These are phyloP conservation scores for Trifolium fragiferum DNA, from an alignment of 306 rosid genomes.

Conservation along the genomic window DNA sequence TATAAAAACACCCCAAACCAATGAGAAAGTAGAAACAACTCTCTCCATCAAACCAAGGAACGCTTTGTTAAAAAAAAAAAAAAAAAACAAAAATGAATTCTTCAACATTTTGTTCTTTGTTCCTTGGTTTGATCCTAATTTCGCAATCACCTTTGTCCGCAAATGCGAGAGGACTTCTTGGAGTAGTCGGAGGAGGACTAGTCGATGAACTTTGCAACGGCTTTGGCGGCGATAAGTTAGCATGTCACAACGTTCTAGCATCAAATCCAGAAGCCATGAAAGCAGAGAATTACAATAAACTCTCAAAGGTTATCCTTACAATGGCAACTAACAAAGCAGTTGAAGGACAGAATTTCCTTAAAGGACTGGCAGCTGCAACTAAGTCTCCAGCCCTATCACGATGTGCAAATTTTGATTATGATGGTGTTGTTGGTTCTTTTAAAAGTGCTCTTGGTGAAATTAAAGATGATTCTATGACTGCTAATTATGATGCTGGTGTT, in stretches of 20 bases:
- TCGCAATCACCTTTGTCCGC: neutral
- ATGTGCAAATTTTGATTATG: slow-evolving; percentile 32
- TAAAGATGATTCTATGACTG: slow-evolving; percentile 13
- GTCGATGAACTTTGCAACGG: too few relatives aligned
- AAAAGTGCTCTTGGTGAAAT: slow-evolving; percentile 11
- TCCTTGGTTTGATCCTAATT: slow-evolving; percentile 2
- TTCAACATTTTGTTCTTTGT: neutral
- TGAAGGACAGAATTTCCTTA: neutral
- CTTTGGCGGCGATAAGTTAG: too few relatives aligned
- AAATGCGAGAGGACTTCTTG: neutral
- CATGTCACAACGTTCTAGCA: neutral
- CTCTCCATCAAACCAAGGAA: slow-evolving; percentile 6
- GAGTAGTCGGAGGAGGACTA: too few relatives aligned
- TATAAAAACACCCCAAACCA: neutral
- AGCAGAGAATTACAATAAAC: neutral
- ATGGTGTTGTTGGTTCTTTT: slow-evolving; percentile 19
- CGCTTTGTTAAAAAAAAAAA: neutral
- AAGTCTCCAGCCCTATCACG: neutral
- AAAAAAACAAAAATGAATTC: slow-evolving; percentile 12
- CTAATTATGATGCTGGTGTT: slow-evolving; percentile 44
- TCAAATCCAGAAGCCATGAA: neutral
- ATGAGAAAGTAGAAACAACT: neutral
- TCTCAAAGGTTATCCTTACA: slow-evolving; percentile 5
- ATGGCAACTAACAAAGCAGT: neutral
- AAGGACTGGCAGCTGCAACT: neutral